Evolutionary conservation across 306 rosid species (phyloP).

Genomic region (Trifolium subterraneum): DNA sequence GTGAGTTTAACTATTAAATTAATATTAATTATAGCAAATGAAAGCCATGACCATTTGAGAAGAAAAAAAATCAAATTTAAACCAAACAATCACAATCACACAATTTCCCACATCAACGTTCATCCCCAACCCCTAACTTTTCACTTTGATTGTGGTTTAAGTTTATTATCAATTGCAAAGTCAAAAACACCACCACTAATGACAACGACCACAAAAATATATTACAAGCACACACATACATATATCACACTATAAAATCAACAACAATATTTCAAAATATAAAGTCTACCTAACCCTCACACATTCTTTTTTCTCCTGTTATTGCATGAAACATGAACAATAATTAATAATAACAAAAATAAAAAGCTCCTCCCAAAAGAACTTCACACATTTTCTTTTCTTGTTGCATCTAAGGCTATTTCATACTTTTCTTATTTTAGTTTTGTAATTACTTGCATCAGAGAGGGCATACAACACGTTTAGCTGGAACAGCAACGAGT

Average conservation of each 20-base stretch:
- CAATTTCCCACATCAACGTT: background rate
- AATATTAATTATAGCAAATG: too few species aligned
- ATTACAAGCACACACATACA: background rate
- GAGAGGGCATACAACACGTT: slow-evolving; percentile 58
- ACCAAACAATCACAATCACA: background rate
- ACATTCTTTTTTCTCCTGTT: background rate
- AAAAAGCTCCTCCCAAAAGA: background rate
- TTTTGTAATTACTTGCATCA: background rate
- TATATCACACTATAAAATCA: background rate
- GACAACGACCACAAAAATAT: background rate
- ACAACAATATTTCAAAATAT: background rate
- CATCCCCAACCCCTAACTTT: background rate
- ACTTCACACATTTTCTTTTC: background rate
- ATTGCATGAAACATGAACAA: background rate
- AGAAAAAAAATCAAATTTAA: background rate
- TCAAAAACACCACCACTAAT: background rate
- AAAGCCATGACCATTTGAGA: too few species aligned
- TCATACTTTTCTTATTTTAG: background rate
- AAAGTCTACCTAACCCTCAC: slow-evolving; percentile 4
- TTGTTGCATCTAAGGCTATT: background rate
- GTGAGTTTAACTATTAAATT: too few species aligned
- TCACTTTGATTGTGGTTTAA: background rate
- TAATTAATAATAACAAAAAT: background rate
- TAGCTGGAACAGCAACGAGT: slow-evolving; percentile 65
- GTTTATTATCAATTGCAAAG: background rate